Evolutionary conservation across 1,284 basidiomycete genomes (phyloP).

Genomic region (Grifola frondosa): DNA sequence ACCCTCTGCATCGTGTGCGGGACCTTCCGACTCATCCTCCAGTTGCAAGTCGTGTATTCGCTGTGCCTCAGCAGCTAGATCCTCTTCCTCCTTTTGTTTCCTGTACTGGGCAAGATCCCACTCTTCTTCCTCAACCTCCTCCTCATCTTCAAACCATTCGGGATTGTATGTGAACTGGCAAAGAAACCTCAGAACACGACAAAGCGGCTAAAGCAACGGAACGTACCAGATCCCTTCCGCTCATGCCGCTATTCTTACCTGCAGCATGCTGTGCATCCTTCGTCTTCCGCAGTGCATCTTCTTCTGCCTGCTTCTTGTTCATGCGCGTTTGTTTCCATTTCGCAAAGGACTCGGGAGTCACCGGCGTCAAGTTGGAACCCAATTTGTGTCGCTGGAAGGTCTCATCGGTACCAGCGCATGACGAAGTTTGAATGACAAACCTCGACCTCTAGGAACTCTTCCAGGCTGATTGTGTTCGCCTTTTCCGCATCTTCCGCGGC

Average conservation of each 20-base stretch:
- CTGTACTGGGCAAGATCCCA: slow-evolving; percentile 73
- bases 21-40: slow-evolving; percentile 18
- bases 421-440: slow-evolving; percentile 42
- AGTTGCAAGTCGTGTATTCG: slow-evolving; percentile 34
- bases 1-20: slow-evolving; percentile 19
- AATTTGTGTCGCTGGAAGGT: slow-evolving; percentile 84
- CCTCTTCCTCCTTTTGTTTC: slow-evolving; percentile 61
- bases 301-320: slow-evolving; percentile 91
- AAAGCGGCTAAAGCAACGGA: slow-evolving; percentile 1
- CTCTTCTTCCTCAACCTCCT: slow-evolving; percentile 72
- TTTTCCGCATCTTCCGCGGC: slow-evolving; percentile 84
- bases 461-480: slow-evolving; percentile 87
- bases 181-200: slow-evolving; percentile 9
- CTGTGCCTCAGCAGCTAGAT: slow-evolving; percentile 43
- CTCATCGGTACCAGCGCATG: not conserved
- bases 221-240: slow-evolving; percentile 89
- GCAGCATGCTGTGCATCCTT: slow-evolving; percentile 85
- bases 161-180: slow-evolving; percentile 91
- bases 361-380: slow-evolving; percentile 89
- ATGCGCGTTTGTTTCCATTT: slow-evolving; percentile 93
- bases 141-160: slow-evolving; percentile 89
- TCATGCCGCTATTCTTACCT: slow-evolving; percentile 93
- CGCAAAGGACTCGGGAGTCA: slow-evolving; percentile 92
- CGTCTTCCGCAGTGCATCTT: slow-evolving; percentile 78
- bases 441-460: slow-evolving; percentile 98